Evolutionary conservation across 2,329 filamentous ascomycete species (phyloP), one percentile per base, ranked within the genome.

Genomic region (Diaporthe batatas): DNA sequence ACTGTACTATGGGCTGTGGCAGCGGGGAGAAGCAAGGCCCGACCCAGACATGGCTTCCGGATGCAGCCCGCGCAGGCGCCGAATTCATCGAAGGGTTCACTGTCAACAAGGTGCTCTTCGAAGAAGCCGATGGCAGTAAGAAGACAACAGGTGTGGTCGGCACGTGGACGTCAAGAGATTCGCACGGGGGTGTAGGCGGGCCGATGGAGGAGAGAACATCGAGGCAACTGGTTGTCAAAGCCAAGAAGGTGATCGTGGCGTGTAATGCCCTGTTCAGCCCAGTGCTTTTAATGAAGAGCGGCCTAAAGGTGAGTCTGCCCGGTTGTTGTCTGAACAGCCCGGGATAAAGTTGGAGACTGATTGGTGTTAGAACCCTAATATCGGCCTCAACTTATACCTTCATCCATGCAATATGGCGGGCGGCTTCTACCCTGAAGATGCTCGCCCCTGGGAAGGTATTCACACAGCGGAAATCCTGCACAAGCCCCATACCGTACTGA

Each of bases 1-100:
- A 87, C 74, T 92, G 90, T 79, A 84, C 86, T 47, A 77, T 91
- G 44, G 90, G 90, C 14, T 92, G 90, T 77, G 89, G 89, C 25
- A 89, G 89, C 2, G 90, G 88, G 59, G 90, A 91, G 75, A 98
- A 98, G 84, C 91, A 93, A 80, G 94, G 95, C 0, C 93, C 95
- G 0, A 88, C 90, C 0, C 90, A 93, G 32, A 90, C 90, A 8
- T 98, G 91, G 86, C 85, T 98, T 18, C 93, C 93, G 0, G 94
- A 95, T 77, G 95, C 96, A 2, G 92, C 91, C 0, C 87, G 87
- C 68, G 91, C 93, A 0, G 95, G 95, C 0, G 93, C 95, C 0
- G 86, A 88, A 75, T 98, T 98, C 79, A 89, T 97, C 72, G 94
- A 98, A 84, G 95, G 95, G 0, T 94, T 96, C 78, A 82, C 91